A percentile compares a stretch with the other conserved stretches of the same genome.
These are phyloP conservation scores for Lanmaoa pseudosensibilis DNA, from an alignment of 768 basidiomycete species.

Conservation along the genomic window DNA sequence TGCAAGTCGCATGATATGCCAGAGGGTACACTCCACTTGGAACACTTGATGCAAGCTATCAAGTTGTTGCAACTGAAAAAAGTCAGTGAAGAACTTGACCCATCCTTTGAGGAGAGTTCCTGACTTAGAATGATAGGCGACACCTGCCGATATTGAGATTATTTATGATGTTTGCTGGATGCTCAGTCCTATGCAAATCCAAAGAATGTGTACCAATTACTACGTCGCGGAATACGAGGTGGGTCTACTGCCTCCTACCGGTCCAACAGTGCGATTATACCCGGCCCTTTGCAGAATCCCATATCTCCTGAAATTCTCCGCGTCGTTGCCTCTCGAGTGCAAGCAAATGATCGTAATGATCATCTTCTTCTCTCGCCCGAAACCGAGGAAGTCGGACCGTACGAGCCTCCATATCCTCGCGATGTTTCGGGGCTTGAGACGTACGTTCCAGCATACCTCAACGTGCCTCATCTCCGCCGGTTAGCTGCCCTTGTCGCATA, in stretches of 20 bases:
- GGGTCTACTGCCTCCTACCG: conserved; percentile 18
- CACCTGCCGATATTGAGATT: conserved; percentile 94
- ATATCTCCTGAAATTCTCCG: conserved; percentile 97
- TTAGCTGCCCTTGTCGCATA: conserved; percentile 85
- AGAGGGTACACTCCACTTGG: conserved; percentile 94
- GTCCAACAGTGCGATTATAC: neutral
- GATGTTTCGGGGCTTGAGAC: conserved; percentile 97
- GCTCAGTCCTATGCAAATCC: conserved; percentile 98
- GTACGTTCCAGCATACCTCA: conserved; percentile 90
- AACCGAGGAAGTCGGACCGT: conserved; percentile 95
- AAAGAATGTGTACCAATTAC: conserved; percentile 98
- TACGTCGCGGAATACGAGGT: conserved; percentile 99
- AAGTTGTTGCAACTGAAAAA: conserved; percentile 98
- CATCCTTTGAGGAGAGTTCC: conserved; percentile 4
- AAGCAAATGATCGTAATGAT: conserved; percentile 95
- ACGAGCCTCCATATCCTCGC: conserved; percentile 89
- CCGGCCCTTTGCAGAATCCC: conserved; percentile 62
- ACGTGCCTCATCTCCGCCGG: conserved; percentile 84
- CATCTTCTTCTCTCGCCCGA: conserved; percentile 95
- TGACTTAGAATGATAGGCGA: conserved; percentile 54
- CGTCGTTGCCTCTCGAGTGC: conserved; percentile 93
- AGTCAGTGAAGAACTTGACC: conserved; percentile 42
- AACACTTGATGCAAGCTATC: conserved; percentile 99
- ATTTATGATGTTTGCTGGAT: conserved; percentile 99
- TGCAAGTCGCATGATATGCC: conserved; percentile 99